These are phyloP conservation scores for Coemansia biformis DNA, from an alignment of 192 early-diverging fungal species.

Conservation along the genomic window DNA sequence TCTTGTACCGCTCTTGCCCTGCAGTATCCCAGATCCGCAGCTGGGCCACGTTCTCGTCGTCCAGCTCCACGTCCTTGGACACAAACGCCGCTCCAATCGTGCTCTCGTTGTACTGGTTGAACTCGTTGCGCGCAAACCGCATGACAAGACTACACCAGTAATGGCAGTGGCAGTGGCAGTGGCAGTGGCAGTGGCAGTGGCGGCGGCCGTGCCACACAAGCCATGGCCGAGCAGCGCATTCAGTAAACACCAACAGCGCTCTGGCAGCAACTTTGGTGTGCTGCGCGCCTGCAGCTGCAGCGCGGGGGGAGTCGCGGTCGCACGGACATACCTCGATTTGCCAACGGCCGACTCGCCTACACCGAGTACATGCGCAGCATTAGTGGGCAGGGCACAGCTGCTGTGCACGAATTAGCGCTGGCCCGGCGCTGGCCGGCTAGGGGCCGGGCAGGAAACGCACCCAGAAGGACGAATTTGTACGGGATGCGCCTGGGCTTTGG, in stretches of 20 bases:
- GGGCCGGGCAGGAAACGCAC: constrained; percentile 40
- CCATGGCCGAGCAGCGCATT: too few species aligned
- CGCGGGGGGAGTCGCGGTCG: too few species aligned
- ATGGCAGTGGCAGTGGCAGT: too few species aligned
- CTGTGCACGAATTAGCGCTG: too few species aligned
- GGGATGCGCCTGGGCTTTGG: constrained; percentile 66
- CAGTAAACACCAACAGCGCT: too few species aligned
- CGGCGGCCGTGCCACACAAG: too few species aligned
- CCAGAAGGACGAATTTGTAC: constrained; percentile 94
- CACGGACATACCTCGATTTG: constrained; percentile 81
- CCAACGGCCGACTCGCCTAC: constrained; percentile 89
- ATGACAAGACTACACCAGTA: constrained; percentile 73
- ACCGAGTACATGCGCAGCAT: constrained; percentile 6
- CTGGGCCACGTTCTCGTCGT: constrained; percentile 69
- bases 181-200: too few species aligned
- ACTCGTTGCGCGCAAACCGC: constrained; percentile 89
- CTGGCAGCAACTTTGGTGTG: too few species aligned
- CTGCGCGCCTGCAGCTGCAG: too few species aligned
- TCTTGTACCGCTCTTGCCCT: constrained; percentile 97
- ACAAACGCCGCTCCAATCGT: constrained; percentile 92
- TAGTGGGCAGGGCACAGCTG: not conserved
- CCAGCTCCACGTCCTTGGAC: constrained; percentile 86
- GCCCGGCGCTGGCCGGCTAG: too few species aligned
- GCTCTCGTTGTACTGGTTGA: constrained; percentile 94
- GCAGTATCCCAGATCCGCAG: constrained; percentile 89